Conservation (phyloP, 164 flowering plant genomes). For the Buxus sempervirens region DNA sequence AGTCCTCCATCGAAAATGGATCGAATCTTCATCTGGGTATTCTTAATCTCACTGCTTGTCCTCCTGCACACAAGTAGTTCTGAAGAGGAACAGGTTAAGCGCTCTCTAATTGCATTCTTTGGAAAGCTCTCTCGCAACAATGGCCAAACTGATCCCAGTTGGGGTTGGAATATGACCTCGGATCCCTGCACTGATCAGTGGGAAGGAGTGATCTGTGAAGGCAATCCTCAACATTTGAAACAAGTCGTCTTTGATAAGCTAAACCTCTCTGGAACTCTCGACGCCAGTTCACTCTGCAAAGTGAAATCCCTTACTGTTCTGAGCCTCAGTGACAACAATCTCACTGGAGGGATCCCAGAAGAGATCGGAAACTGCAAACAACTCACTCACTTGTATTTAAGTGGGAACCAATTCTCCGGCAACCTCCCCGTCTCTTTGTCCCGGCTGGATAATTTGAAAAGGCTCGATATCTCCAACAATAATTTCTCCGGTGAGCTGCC, state of each 20-base stretch:
- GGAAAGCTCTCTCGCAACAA: conserved; percentile 17
- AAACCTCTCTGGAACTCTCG: conserved; percentile 32
- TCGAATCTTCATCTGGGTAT: conserved; percentile 24
- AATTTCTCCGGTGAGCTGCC: conserved; percentile 44
- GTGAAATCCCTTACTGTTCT: conserved; percentile 29
- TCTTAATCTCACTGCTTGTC: conserved; percentile 27
- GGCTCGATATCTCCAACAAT: conserved; percentile 39
- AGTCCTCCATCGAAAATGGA: conserved; percentile 19
- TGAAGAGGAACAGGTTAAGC: conserved; percentile 24
- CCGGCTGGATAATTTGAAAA: conserved; percentile 32
- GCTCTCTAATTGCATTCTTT: conserved; percentile 28
- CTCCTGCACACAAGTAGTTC: conserved; percentile 20
- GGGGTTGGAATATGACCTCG: conserved; percentile 36
- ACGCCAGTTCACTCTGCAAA: conserved; percentile 30
- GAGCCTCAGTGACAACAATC: conserved; percentile 33
- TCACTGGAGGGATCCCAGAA: conserved; percentile 30
- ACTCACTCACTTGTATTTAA: conserved; percentile 34
- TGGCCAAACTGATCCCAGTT: conserved; percentile 10
- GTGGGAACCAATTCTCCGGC: conserved; percentile 37
- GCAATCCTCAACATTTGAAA: conserved; percentile 8
- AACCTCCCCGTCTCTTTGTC: conserved; percentile 36
- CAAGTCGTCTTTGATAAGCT: conserved; percentile 25
- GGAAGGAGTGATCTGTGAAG: conserved; percentile 34
- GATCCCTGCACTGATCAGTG: conserved; percentile 47
- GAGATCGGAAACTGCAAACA: conserved; percentile 39